These are phyloP conservation scores for Penicillium tannophilum DNA, from an alignment of 495 filamentous ascomycete species.

Conservation along the genomic window DNA sequence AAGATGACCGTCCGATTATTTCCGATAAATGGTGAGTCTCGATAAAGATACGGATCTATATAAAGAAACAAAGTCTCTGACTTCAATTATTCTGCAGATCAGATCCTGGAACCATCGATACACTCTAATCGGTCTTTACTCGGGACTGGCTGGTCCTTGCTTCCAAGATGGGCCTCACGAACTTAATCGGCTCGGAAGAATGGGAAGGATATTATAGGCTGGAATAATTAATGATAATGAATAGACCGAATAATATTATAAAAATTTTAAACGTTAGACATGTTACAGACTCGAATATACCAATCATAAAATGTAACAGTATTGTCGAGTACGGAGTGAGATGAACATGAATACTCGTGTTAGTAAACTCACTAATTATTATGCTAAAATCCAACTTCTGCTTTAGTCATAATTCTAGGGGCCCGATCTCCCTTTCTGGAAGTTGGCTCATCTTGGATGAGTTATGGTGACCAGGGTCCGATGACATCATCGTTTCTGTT, in stretches of 20 bases:
- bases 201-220: neutral
- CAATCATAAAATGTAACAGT: too few relatives aligned
- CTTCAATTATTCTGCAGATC: neutral
- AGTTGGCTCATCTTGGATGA: too few relatives aligned
- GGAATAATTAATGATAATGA: neutral
- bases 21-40: neutral
- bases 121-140: neutral
- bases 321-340: neutral
- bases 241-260: neutral
- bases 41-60: neutral
- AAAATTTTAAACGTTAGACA: neutral
- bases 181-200: neutral
- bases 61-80: neutral
- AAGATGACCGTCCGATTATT: conserved; percentile 11
- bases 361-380: too few relatives aligned
- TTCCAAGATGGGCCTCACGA: neutral
- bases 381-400: too few relatives aligned
- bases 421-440: too few relatives aligned
- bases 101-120: neutral
- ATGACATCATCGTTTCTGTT: neutral
- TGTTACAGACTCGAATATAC: neutral
- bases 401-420: too few relatives aligned
- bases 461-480: neutral
- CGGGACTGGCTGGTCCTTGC: too few relatives aligned
- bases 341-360: neutral